phyloP scores from a whole-genome alignment of 768 basidiomycete species.

The Lentinula lateritia region DNA sequence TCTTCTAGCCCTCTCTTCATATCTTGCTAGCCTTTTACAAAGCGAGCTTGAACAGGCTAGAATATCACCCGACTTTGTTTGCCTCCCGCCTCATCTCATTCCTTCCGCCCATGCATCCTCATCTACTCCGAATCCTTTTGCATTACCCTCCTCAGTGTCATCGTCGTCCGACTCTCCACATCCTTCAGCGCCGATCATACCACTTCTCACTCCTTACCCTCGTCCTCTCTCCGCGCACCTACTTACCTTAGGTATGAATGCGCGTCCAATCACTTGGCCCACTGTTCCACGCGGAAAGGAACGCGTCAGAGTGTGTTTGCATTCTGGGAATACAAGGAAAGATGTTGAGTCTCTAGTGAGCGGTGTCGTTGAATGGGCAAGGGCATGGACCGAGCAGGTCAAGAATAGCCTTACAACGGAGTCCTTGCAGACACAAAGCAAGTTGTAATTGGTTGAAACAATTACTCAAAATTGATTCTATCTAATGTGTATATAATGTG shows the following conservation, averaged over 20 bases:
- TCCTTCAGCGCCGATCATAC: constrained; percentile 75
- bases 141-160: constrained; percentile 26
- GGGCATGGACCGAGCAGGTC: not conserved
- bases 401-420: not conserved
- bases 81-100: constrained; percentile 29
- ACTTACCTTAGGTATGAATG: constrained; percentile 47
- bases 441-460: not conserved
- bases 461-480: not conserved
- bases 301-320: constrained; percentile 84
- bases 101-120: constrained; percentile 17
- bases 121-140: not conserved
- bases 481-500: no score
- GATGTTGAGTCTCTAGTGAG: constrained; percentile 5
- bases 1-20: constrained; percentile 19
- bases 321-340: constrained; percentile 60
- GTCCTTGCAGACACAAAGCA: not conserved
- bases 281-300: constrained; percentile 87
- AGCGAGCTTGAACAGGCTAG: constrained; percentile 26
- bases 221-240: constrained; percentile 74
- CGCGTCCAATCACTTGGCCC: constrained; percentile 77
- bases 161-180: constrained; percentile 20
- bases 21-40: constrained; percentile 40
- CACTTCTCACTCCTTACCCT: constrained; percentile 72
- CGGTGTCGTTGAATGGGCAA: constrained; percentile 7
- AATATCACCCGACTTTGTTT: constrained; percentile 31